Evolutionary conservation across 2,329 filamentous ascomycete species (phyloP), one percentile per base, ranked within the genome.

Genomic region (Ophiostoma himal-ulmi): DNA sequence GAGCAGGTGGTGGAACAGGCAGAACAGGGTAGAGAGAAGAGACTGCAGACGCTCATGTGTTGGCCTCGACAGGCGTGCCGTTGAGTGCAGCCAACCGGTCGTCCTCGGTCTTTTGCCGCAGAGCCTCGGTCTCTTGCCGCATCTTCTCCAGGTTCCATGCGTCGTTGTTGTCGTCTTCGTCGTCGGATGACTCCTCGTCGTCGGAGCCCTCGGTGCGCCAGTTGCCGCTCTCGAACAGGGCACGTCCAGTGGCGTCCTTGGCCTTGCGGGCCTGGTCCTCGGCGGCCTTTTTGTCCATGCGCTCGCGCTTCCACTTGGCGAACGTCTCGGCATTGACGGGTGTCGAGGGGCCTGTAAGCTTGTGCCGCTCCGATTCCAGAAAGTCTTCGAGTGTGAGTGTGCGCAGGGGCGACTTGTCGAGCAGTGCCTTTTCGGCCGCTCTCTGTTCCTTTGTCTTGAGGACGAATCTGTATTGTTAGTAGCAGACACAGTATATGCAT

Each of bases 361-460:
- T 98, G 83, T 97, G 93, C 75, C 95, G 88, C 83, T 99, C 94
- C 0, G 91, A 94, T 80, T 99, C 95, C 70, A 99, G 82, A 85
- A 97, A 99, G 79, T 99, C 95, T 82, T 99, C 95, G 66, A 99
- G 86, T 0, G 95, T 99, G 68, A 99, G 85, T 1, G 95, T 97
- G 79, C 94, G 93, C 71, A 98, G 85, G 6, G 96, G 94, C 8
- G 92, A 96, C 82, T 99, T 99, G 80, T 98, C 95, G 85, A 97
- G 85, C 70, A 97, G 82, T 3, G 95, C 95, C 82, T 97, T 99
- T 80, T 99, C 96, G 30, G 93, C 93, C 1, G 93, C 93, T 75
- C 93, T 88, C 79, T 99, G 95, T 79, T 98, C 96, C 81, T 96
- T 97, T 22, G 95, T 99, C 84, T 99, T 99, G 73, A 99, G 86